Evolutionary conservation across 768 basidiomycete species (phyloP).

Genomic region (Mycena haematopus): DNA sequence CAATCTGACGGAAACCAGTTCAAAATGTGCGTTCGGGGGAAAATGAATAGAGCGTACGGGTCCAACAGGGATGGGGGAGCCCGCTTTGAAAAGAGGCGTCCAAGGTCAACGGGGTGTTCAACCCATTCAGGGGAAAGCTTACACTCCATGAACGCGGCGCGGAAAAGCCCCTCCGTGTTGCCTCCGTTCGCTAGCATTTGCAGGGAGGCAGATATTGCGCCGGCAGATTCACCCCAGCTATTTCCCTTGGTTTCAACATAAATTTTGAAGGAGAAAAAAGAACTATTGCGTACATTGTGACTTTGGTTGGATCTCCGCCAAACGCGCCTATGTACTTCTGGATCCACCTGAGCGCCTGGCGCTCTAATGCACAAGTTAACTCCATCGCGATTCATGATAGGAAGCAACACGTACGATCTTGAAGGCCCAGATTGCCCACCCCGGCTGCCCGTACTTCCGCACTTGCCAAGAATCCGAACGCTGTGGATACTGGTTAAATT

Average conservation of each 20-base stretch:
- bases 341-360: conserved; percentile 67
- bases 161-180: conserved; percentile 52
- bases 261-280: neutral
- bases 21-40: neutral
- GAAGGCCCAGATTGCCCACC: conserved; percentile 69
- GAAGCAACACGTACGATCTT: conserved; percentile 56
- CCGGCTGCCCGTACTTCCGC: conserved; percentile 58
- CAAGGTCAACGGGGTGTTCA: too few species aligned
- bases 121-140: too few species aligned
- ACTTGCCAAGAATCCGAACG: conserved; percentile 59
- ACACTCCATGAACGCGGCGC: conserved; percentile 54
- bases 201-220: conserved; percentile 58
- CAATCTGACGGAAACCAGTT: conserved; percentile 30
- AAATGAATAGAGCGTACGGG: conserved; percentile 20
- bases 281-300: conserved; percentile 53
- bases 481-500: conserved; percentile 32
- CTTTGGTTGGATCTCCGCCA: conserved; percentile 68
- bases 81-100: too few species aligned
- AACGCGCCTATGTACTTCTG: conserved; percentile 68
- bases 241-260: neutral
- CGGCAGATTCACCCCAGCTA: conserved; percentile 52
- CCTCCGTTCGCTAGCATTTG: conserved; percentile 58
- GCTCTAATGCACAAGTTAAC: conserved; percentile 42
- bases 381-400: neutral
- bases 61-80: conserved; percentile 52